Percentiles rank a stretch among this genome's conserved stretches.
Conservation (phyloP, 2,329 filamentous ascomycete genomes). For the Cladosporium sp. region DNA sequence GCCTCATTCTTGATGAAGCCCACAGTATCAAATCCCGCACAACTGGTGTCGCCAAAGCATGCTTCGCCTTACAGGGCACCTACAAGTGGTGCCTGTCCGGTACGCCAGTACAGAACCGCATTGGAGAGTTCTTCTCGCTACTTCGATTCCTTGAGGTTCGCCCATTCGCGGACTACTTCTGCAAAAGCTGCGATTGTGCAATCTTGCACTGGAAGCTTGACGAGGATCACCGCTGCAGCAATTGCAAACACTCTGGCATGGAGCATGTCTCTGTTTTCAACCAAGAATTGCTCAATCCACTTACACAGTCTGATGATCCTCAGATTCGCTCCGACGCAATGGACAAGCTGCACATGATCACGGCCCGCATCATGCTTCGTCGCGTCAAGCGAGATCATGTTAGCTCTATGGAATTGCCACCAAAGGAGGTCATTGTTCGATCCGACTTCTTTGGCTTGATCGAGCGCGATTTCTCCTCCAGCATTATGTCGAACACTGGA, state of each 20-base stretch:
- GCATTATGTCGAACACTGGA: constrained; percentile 88
- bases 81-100: constrained; percentile 97
- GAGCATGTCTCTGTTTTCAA: constrained; percentile 82
- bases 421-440: constrained; percentile 88
- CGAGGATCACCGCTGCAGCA: constrained; percentile 63
- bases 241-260: constrained; percentile 63
- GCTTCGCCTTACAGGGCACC: constrained; percentile 79
- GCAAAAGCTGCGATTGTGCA: constrained; percentile 78
- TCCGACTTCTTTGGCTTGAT: constrained; percentile 96
- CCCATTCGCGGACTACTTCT: constrained; percentile 91
- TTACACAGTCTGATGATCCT: constrained; percentile 44
- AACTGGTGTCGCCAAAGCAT: constrained; percentile 89
- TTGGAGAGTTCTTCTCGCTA: constrained; percentile 94
- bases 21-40: constrained; percentile 90
- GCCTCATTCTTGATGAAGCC: constrained; percentile 89
- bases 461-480: constrained; percentile 90
- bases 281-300: constrained; percentile 85
- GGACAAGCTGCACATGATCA: constrained; percentile 78
- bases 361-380: constrained; percentile 90
- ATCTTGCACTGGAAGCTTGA: constrained; percentile 79
- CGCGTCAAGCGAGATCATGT: constrained; percentile 92
- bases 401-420: constrained; percentile 90
- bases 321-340: constrained; percentile 66
- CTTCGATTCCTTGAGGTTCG: constrained; percentile 84
- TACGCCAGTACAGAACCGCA: constrained; percentile 93